Evolutionary conservation across 2,329 filamentous ascomycete species (phyloP), one percentile per base, ranked within the genome.

Genomic region (Cryphonectria japonica): DNA sequence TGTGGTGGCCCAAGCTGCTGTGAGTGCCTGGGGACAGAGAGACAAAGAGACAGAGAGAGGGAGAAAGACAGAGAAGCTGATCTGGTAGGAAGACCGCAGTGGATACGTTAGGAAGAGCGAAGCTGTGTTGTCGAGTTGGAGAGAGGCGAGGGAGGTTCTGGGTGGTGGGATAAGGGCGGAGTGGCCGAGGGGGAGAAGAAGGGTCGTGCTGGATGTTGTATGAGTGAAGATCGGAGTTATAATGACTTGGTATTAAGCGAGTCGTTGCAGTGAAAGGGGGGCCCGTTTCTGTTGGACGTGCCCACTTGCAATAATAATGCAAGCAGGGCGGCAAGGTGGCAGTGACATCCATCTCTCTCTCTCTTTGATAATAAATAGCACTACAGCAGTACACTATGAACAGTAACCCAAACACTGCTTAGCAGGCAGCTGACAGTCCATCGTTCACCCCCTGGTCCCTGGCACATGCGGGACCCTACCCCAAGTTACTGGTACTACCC

Each of bases 141-240:
- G 41, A 50, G 41, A 43, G 61, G 32, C 32, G 59, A 62, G 61
- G 34, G 34, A 64, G 37, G 61, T 39, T 64, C 61, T 64, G 34
- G 37, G 16, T 65, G 43, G 63, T 65, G 63, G 63, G 29, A 65
- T 52, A 26, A 50, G 41, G 63, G 63, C 63, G 63, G 63, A 65
- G 41, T 34, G 63, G 43, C 63, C 63, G 63, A 65, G 43, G 63
- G 39, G 32, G 41, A 65, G 63, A 26, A 63, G 39, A 65, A 41
- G 37, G 61, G 61, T 43, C 22, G 34, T 46, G 61, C 41, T 39
- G 34, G 63, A 50, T 41, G 11, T 32, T 26, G 39, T 34, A 65
- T 50, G 63, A 52, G 29, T 26, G 41, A 64, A 46, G 61, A 46
- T 29, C 29, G 41, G 41, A 22, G 41, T 52, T 65, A 50, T 65